Conservation (phyloP, 2,329 filamentous ascomycete species). For the Nectriaceae sp. region DNA sequence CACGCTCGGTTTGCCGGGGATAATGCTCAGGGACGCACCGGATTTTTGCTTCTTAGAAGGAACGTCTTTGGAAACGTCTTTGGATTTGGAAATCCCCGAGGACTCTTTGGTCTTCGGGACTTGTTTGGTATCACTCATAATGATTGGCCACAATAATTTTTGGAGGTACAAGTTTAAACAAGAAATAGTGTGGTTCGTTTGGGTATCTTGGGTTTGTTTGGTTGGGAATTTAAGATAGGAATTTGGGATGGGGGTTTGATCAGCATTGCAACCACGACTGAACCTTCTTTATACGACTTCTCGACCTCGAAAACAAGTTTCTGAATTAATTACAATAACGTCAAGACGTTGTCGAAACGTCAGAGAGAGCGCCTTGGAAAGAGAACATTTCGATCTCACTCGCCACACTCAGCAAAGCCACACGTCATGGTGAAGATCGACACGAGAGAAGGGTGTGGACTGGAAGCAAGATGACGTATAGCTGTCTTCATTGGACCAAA, state of each 20-base stretch:
- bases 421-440: constrained; percentile 30
- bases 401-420: constrained; percentile 15
- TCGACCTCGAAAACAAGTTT: constrained; percentile 28
- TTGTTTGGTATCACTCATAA: constrained; percentile 4
- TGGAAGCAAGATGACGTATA: constrained; percentile 26
- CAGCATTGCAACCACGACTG: constrained; percentile 20
- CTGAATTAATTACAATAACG: constrained; percentile 15
- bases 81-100: constrained; percentile 30
- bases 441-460: constrained; percentile 23
- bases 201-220: not conserved
- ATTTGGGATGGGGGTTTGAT: constrained; percentile 21
- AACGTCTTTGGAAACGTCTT: constrained; percentile 32
- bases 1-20: constrained; percentile 20
- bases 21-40: constrained; percentile 29
- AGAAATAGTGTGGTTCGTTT: not conserved
- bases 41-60: constrained; percentile 30
- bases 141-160: not conserved
- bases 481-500: not conserved
- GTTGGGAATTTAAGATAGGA: too few relatives aligned
- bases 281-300: constrained; percentile 20
- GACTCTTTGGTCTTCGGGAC: constrained; percentile 29
- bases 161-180: not conserved
- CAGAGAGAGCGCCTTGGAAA: constrained; percentile 21
- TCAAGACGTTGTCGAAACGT: constrained; percentile 24
- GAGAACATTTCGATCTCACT: constrained; percentile 2